Conservation (phyloP, 495 filamentous ascomycete species). For the Penicillium cataractarum region DNA sequence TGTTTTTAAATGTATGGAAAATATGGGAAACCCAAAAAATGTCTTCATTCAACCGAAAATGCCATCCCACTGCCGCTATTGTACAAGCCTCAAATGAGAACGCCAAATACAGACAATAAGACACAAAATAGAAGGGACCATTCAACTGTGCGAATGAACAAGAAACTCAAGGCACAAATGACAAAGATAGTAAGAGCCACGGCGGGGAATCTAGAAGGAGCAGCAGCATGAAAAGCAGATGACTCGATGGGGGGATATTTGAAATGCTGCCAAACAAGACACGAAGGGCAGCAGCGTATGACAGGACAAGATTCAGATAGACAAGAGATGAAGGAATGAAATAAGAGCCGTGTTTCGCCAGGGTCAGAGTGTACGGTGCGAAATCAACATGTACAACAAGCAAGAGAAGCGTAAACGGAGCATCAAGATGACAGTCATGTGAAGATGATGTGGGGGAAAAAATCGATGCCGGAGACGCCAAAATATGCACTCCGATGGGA, state of each 20-base stretch:
- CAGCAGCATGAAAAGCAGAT: conserved; percentile 19
- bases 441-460: conserved; percentile 6
- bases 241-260: conserved; percentile 6
- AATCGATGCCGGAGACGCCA: conserved; percentile 19
- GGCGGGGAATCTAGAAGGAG: conserved; percentile 30
- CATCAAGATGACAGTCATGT: background rate
- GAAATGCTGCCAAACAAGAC: conserved; percentile 12
- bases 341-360: conserved; percentile 9
- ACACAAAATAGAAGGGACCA: conserved; percentile 9
- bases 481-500: conserved; percentile 24
- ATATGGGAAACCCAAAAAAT: conserved; percentile 8
- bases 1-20: background rate
- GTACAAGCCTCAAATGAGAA: conserved; percentile 28
- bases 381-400: conserved; percentile 20
- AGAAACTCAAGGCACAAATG: conserved; percentile 17
- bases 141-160: background rate
- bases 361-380: conserved; percentile 9
- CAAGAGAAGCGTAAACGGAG: conserved; percentile 5
- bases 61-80: conserved; percentile 29
- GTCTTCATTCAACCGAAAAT: conserved; percentile 30
- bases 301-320: conserved; percentile 1
- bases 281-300: conserved; percentile 5
- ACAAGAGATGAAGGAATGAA: conserved; percentile 6
- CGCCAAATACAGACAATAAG: conserved; percentile 19
- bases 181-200: conserved; percentile 23